These are phyloP conservation scores for Tricholoma bakamatsutake DNA, from an alignment of 768 basidiomycete genomes.

Conservation along the genomic window DNA sequence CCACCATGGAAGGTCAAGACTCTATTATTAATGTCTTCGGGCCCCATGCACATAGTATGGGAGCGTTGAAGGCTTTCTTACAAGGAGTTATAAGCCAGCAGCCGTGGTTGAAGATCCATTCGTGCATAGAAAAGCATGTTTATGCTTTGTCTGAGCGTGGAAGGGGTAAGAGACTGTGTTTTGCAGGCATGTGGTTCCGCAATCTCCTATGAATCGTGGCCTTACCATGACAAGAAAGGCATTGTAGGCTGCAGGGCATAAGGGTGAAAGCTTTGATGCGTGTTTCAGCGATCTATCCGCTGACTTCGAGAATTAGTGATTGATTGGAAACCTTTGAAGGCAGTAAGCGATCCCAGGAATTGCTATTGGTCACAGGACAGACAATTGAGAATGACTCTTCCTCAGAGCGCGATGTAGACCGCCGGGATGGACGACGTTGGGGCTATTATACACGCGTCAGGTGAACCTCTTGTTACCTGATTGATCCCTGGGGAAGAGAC, in stretches of 20 bases:
- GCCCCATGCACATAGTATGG: slow-evolving; percentile 54
- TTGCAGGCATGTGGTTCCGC: slow-evolving; percentile 52
- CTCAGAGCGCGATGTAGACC: slow-evolving; percentile 34
- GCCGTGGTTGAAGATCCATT: slow-evolving; percentile 68
- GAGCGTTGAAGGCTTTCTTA: slow-evolving; percentile 61
- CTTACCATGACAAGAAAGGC: slow-evolving; percentile 52
- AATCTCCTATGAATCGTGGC: slow-evolving; percentile 62
- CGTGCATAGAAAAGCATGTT: slow-evolving; percentile 45
- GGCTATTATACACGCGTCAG: slow-evolving; percentile 28
- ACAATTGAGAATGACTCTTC: neutral
- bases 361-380: neutral
- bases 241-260: slow-evolving; percentile 55
- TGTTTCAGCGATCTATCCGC: neutral
- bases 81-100: slow-evolving; percentile 51
- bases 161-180: slow-evolving; percentile 43
- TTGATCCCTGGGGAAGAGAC: slow-evolving; percentile 34
- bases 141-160: slow-evolving; percentile 59
- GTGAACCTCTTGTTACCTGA: slow-evolving; percentile 51
- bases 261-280: slow-evolving; percentile 33
- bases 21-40: slow-evolving; percentile 69
- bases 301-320: slow-evolving; percentile 39
- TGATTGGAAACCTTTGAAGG: slow-evolving; percentile 56
- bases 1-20: slow-evolving; percentile 67
- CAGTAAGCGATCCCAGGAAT: slow-evolving; percentile 27
- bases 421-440: slow-evolving; percentile 46